phyloP scores from a whole-genome alignment of 805 yeast genomes.

The Starmerella ratchasimensis region DNA sequence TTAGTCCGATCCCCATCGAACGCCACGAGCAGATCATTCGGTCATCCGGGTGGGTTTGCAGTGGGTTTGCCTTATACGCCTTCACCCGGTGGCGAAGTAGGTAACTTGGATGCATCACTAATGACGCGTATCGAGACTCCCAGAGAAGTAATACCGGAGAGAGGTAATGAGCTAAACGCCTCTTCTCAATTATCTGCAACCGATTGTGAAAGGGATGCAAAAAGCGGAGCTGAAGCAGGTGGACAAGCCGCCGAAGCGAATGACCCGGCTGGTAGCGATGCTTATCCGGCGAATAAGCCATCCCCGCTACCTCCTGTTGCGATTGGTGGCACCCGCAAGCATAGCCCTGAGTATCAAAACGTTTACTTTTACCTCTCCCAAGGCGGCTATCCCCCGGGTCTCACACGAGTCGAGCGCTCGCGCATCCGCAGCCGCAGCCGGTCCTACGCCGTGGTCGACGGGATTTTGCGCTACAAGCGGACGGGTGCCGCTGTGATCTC shows the following conservation, averaged over 20 bases:
- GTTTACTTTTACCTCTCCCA: constrained; percentile 66
- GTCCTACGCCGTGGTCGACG: constrained; percentile 57
- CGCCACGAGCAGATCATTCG: too few relatives aligned
- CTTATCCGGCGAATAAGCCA: too few relatives aligned
- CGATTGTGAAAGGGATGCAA: too few relatives aligned
- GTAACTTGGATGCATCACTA: too few relatives aligned
- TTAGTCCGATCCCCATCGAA: constrained; percentile 25
- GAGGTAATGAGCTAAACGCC: too few relatives aligned
- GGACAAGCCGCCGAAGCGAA: background rate
- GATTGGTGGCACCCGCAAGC: constrained; percentile 1
- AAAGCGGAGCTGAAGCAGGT: background rate
- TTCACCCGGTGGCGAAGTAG: background rate
- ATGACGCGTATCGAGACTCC: background rate
- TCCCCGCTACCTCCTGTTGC: background rate
- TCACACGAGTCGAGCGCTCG: constrained; percentile 77
- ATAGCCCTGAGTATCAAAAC: constrained; percentile 46
- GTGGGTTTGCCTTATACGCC: background rate
- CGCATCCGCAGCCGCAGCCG: constrained; percentile 65
- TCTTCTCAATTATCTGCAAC: too few relatives aligned
- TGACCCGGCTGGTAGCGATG: too few relatives aligned
- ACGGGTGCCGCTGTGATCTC: constrained; percentile 55
- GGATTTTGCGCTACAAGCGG: constrained; percentile 61
- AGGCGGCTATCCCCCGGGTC: constrained; percentile 73
- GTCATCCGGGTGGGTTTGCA: too few relatives aligned
- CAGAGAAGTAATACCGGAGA: too few relatives aligned